Conservation (phyloP, 352 stramenopile genomes). For the Halophytophthora polymorphica region DNA sequence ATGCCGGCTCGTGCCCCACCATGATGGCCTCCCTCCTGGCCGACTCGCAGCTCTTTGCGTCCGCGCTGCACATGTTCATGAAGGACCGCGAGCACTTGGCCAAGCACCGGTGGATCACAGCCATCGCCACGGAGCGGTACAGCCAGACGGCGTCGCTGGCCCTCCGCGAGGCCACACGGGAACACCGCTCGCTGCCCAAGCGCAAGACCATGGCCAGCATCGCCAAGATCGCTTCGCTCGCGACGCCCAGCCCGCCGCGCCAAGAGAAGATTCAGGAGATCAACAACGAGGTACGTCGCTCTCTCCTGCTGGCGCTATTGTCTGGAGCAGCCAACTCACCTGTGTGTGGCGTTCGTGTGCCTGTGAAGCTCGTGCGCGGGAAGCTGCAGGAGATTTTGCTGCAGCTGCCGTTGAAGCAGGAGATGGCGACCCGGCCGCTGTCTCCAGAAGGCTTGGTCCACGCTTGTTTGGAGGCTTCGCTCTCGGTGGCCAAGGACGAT, state of each 20-base stretch:
- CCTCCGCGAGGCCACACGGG: slow-evolving; percentile 48
- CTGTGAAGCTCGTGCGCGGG: slow-evolving; percentile 38
- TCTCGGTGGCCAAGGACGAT: slow-evolving; percentile 41
- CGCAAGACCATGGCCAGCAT: slow-evolving; percentile 81
- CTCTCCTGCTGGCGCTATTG: background rate
- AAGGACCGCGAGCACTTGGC: slow-evolving; percentile 49
- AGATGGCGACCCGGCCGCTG: slow-evolving; percentile 38
- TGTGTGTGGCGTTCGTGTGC: slow-evolving; percentile 4
- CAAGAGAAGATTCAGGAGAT: slow-evolving; percentile 46
- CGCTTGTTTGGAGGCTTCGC: slow-evolving; percentile 44
- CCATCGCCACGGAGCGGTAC: slow-evolving; percentile 62
- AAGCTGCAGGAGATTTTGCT: slow-evolving; percentile 66
- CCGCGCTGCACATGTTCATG: slow-evolving; percentile 62
- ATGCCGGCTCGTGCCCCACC: slow-evolving; percentile 3
- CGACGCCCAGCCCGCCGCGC: slow-evolving; percentile 33
- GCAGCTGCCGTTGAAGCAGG: slow-evolving; percentile 44
- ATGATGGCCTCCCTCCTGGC: slow-evolving; percentile 69
- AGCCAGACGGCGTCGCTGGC: slow-evolving; percentile 51
- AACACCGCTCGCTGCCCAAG: slow-evolving; percentile 50
- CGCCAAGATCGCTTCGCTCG: slow-evolving; percentile 73
- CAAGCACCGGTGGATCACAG: slow-evolving; percentile 65
- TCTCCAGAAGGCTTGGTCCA: slow-evolving; percentile 40
- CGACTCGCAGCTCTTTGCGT: slow-evolving; percentile 58
- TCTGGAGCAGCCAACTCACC: background rate
- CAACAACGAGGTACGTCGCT: slow-evolving; percentile 50